phyloP scores from a whole-genome alignment of 345 rosid species.

The Acer saccharum region DNA sequence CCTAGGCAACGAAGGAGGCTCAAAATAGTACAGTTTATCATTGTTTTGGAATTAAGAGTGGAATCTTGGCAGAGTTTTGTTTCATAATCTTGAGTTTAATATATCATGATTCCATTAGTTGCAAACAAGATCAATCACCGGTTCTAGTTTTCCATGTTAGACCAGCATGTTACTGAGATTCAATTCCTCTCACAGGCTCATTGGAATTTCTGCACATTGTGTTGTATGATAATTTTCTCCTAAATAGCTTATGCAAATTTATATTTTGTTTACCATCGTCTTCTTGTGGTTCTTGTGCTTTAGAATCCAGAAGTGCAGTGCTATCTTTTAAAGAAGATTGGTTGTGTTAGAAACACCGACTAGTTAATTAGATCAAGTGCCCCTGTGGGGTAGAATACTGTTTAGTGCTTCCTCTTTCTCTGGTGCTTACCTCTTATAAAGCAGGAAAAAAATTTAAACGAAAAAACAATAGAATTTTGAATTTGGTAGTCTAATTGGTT shows the following conservation, averaged over 20 bases:
- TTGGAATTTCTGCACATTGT: not conserved
- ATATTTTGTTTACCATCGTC: not conserved
- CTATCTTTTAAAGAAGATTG: not conserved
- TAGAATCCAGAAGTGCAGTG: not conserved
- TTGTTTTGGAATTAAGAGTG: not conserved
- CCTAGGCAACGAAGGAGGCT: not conserved
- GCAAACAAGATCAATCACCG: not conserved
- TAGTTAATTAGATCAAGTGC: not conserved
- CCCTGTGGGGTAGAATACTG: not conserved
- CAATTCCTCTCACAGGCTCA: not conserved
- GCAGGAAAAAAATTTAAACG: no score
- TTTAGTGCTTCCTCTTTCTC: no score
- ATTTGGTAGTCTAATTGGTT: no score
- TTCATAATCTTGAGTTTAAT: not conserved
- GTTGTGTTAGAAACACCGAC: not conserved
- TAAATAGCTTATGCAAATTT: not conserved
- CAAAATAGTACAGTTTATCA: not conserved
- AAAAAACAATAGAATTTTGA: no score
- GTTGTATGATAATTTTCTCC: not conserved
- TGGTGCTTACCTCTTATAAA: no score
- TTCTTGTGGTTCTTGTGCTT: not conserved
- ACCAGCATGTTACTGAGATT: not conserved
- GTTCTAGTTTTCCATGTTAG: not conserved
- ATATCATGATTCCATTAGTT: not conserved
- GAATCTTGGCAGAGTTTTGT: not conserved